Percentiles rank a stretch among this genome's conserved stretches.
These are phyloP conservation scores for Musa balbisiana DNA, from an alignment of 202 grass and related monocot genomes.

Conservation along the genomic window DNA sequence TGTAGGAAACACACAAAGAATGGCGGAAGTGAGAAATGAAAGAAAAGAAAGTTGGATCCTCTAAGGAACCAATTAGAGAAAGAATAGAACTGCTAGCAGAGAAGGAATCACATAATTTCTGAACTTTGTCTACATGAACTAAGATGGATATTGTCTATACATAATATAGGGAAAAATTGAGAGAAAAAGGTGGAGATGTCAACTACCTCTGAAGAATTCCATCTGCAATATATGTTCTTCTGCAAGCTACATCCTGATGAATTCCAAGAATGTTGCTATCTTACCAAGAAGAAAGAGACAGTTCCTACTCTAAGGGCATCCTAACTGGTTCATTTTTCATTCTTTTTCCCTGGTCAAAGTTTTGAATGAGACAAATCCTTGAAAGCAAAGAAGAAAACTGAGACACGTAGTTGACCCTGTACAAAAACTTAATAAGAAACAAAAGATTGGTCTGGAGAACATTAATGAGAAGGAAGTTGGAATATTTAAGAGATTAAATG, in stretches of 20 bases:
- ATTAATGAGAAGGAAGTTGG: conserved; percentile 14
- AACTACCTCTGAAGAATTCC: conserved; percentile 30
- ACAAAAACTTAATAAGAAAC: background rate
- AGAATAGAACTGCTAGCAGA: background rate
- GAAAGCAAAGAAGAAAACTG: background rate
- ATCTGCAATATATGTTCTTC: conserved; percentile 24
- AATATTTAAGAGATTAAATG: conserved; percentile 26
- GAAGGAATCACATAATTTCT: background rate
- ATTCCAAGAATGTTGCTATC: conserved; percentile 38
- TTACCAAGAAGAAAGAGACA: conserved; percentile 40
- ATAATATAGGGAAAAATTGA: background rate
- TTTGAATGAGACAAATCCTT: conserved; percentile 5
- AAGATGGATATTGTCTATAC: background rate
- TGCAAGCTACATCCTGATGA: conserved; percentile 32
- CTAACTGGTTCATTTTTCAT: conserved; percentile 34
- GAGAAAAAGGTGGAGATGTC: conserved; percentile 5
- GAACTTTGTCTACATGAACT: background rate
- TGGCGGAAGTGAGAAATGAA: background rate
- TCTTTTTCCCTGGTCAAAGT: conserved; percentile 4
- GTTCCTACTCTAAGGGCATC: conserved; percentile 42
- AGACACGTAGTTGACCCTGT: background rate
- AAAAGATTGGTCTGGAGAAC: background rate
- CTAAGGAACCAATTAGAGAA: background rate
- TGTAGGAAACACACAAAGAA: too few species aligned
- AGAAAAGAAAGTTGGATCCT: background rate